These are phyloP conservation scores for Artemisia argyi DNA, from an alignment of 129 eudicot species.

Conservation along the genomic window DNA sequence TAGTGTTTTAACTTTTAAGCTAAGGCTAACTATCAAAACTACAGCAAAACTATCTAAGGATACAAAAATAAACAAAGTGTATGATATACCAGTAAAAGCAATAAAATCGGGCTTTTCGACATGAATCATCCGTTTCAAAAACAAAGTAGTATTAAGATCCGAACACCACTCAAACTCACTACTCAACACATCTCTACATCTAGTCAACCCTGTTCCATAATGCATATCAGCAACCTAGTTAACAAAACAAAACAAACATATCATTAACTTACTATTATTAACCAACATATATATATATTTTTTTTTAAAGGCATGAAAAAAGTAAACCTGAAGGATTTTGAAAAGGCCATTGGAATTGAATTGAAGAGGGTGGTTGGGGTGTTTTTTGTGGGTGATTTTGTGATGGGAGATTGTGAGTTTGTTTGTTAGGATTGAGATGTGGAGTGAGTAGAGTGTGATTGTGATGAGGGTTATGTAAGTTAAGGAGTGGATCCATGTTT, in stretches of 20 bases:
- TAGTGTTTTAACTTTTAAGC: too few species aligned
- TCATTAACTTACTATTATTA: not conserved
- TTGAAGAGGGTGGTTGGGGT: conserved; percentile 66
- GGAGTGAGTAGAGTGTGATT: conserved; percentile 32
- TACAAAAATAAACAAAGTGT: not conserved
- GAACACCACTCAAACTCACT: conserved; percentile 68
- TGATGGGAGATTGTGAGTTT: conserved; percentile 39
- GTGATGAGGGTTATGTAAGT: conserved; percentile 34
- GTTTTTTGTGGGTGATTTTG: conserved; percentile 51
- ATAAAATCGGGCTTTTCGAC: conserved; percentile 84
- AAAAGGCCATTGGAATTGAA: conserved; percentile 78
- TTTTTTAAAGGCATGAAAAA: too few species aligned
- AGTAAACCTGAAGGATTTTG: conserved; percentile 84
- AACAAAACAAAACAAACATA: conserved; percentile 1
- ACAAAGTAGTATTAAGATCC: conserved; percentile 75
- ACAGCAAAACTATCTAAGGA: not conserved
- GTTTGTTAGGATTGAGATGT: conserved; percentile 34
- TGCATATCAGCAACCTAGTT: conserved; percentile 97
- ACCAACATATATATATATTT: too few species aligned
- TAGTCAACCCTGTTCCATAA: conserved; percentile 79
- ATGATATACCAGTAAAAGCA: conserved; percentile 79
- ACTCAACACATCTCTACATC: conserved; percentile 78
- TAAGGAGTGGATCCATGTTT: conserved; percentile 43
- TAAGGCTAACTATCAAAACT: too few species aligned
- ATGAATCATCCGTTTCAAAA: conserved; percentile 68